A percentile compares a stretch with the other conserved stretches of the same genome.
These are phyloP conservation scores for Ceriops decandra DNA, from an alignment of 345 rosid species.

Conservation along the genomic window DNA sequence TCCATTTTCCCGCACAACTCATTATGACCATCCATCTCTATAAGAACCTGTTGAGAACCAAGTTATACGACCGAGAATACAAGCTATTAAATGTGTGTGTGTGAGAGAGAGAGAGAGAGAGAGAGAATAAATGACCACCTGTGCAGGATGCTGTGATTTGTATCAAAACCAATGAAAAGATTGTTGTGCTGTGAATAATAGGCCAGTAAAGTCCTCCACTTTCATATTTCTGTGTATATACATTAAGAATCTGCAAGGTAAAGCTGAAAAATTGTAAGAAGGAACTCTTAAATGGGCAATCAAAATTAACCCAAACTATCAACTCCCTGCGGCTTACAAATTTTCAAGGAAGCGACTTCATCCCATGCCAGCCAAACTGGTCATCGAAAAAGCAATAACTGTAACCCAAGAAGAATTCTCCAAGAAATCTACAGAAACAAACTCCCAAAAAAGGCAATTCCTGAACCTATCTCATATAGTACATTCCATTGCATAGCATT, in stretches of 20 bases:
- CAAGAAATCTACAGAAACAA: too few species aligned
- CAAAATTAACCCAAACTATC: not conserved
- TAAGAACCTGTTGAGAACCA: constrained; percentile 47
- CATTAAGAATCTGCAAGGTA: constrained; percentile 66
- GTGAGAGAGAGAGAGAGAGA: not conserved
- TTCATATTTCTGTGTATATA: constrained; percentile 64
- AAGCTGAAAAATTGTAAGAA: not conserved
- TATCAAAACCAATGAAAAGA: constrained; percentile 76
- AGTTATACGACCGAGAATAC: constrained; percentile 17
- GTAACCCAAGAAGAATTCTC: too few species aligned
- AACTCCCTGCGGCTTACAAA: too few species aligned
- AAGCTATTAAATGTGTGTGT: too few species aligned
- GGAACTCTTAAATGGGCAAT: not conserved
- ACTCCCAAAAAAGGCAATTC: too few species aligned
- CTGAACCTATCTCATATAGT: too few species aligned
- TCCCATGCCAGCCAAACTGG: too few species aligned
- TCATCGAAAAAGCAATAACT: too few species aligned
- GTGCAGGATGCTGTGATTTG: constrained; percentile 65
- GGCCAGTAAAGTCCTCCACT: constrained; percentile 91
- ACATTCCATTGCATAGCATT: too few species aligned
- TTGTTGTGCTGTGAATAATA: constrained; percentile 70
- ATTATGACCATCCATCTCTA: constrained; percentile 79
- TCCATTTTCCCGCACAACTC: constrained; percentile 53
- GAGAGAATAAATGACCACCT: constrained; percentile 39
- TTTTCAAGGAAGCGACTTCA: too few species aligned